Conservation (phyloP, 148 eudicot species). For the Rhododendron mucronatum region DNA sequence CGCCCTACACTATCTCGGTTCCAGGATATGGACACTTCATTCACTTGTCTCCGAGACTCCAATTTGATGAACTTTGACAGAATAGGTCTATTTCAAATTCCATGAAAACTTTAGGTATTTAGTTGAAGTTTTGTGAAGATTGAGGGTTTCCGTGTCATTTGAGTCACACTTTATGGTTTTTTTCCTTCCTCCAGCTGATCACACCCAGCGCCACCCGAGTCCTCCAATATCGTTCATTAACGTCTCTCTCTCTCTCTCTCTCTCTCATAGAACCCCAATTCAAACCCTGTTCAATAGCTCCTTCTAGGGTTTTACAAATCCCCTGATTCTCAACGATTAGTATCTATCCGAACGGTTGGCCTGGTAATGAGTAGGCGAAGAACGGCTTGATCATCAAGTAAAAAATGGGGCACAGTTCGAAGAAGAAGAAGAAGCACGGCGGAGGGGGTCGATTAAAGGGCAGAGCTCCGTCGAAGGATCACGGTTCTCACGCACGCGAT, state of each 20-base stretch:
- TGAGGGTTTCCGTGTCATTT: neutral
- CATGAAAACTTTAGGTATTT: neutral
- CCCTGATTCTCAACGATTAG: neutral
- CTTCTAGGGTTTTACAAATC: neutral
- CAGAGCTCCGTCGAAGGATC: slow-evolving; percentile 59
- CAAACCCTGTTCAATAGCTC: neutral
- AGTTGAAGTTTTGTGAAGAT: neutral
- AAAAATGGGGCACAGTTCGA: slow-evolving; percentile 67
- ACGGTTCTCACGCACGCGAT: slow-evolving; percentile 37
- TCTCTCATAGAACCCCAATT: neutral
- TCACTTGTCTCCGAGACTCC: neutral
- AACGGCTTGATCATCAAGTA: neutral
- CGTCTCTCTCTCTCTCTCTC: neutral
- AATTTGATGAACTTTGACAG: neutral
- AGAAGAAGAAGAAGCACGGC: slow-evolving; percentile 70
- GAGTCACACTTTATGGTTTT: neutral
- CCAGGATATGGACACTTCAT: neutral
- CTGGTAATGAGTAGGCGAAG: neutral
- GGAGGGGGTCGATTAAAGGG: slow-evolving; percentile 47
- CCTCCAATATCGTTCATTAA: neutral
- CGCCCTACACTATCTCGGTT: neutral
- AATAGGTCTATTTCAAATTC: neutral
- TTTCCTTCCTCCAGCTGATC: too few relatives aligned
- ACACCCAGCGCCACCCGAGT: neutral
- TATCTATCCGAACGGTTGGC: neutral